Evolutionary conservation across 176 grass and related monocot genomes (phyloP), one percentile per base, ranked within the genome.

Genomic region (Bromus sterilis): DNA sequence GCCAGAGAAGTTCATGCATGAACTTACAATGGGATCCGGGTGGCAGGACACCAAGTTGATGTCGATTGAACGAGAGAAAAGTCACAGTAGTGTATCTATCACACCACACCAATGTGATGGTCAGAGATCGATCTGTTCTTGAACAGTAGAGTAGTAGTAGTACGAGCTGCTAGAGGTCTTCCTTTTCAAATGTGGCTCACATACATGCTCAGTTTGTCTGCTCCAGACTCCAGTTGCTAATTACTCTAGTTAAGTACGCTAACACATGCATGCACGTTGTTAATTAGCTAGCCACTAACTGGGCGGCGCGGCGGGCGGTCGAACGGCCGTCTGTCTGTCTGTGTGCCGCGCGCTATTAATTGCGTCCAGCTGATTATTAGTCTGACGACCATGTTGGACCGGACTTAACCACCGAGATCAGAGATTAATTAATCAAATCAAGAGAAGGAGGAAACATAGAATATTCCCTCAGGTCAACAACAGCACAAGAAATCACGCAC

Each of bases 291-390:
- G 60, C 63, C 29, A 78, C 62, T 33, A 63, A 42, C 65, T 79
- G 75, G 80, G 67, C 66, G 86, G 86, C 74, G 75, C 75, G 2
- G 49, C 68, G 68, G 68, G 70, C 70, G 44, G 29, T 83, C 67
- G 56, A 64, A 60, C 85, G 57, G 80, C 74, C 63, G 56, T 2
- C 56, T 82, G 74, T 64, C 80, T 53, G 73, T 80, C 29, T 33
- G 70, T 28, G n/a, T n/a, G n/a, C n/a, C n/a, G 62, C 62, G 33
- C 7, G 3, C 61, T 23, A 42, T 66, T 55, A 46, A 23, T n/a
- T 70, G 74, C 23, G 2, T 53, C 29, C 28, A 46, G 40, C 43
- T 53, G 49, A n/a, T 64, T 36, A 31, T 59, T 69, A 49, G 7
- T 64, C 6, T 66, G 20, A 66, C 78, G 75, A 81, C 46, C 40